Conservation (phyloP, 2,329 filamentous ascomycete species). For the Hansfordia pulvinata region DNA sequence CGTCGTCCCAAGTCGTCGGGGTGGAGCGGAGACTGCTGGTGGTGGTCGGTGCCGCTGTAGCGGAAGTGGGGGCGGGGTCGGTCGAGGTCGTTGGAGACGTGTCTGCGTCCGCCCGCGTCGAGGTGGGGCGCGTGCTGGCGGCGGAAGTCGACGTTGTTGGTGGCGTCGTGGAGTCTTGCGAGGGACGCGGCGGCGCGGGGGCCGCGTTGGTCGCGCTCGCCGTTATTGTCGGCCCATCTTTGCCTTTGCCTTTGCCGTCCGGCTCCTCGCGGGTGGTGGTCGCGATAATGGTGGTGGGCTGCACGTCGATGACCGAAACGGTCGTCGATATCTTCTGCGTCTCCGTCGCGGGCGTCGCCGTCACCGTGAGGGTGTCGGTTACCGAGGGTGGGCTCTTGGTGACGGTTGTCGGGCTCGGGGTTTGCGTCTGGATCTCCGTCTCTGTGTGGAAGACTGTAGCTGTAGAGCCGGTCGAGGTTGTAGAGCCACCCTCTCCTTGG, state of each 20-base stretch:
- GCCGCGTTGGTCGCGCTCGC: slow-evolving; percentile 4
- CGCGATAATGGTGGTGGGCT: slow-evolving; percentile 9
- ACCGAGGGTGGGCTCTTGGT: slow-evolving; percentile 11
- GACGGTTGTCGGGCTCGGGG: slow-evolving; percentile 13
- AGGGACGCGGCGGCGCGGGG: slow-evolving; percentile 1
- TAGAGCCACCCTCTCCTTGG: slow-evolving; percentile 4
- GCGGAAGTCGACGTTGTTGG: slow-evolving; percentile 2
- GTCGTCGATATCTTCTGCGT: slow-evolving; percentile 12
- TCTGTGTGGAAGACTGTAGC: slow-evolving; percentile 20
- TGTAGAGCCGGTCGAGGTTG: slow-evolving; percentile 6
- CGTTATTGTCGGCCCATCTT: slow-evolving; percentile 1
- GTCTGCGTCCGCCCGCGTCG: background rate
- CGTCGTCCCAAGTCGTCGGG: slow-evolving; percentile 22
- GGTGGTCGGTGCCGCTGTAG: slow-evolving; percentile 3
- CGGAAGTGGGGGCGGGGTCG: background rate
- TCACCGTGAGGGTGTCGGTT: slow-evolving; percentile 16
- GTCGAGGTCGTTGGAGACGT: background rate
- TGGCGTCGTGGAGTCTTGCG: slow-evolving; percentile 3
- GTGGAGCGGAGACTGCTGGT: slow-evolving; percentile 8
- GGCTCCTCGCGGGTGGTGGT: slow-evolving; percentile 3
- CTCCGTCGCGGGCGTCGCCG: slow-evolving; percentile 8
- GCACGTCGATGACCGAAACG: slow-evolving; percentile 16
- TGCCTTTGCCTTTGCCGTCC: background rate
- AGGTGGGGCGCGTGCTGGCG: background rate
- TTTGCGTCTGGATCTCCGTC: slow-evolving; percentile 17